Base-by-base conservation (phyloP, 1,284 basidiomycete genomes). In the Boletus subluridellus region DNA sequence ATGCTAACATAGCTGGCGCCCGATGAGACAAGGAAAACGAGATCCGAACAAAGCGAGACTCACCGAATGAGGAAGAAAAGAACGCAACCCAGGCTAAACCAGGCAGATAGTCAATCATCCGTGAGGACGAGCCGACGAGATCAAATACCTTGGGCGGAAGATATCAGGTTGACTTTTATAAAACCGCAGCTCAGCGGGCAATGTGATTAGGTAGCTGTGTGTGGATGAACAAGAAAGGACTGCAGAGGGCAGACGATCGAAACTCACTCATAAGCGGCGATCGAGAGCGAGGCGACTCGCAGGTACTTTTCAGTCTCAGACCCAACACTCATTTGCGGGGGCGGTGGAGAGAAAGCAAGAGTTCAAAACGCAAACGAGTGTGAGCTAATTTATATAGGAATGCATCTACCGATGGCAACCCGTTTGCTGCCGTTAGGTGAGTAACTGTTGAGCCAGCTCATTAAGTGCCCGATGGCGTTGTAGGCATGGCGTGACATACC, bases 101-200 rank as follows among this genome's bases (percentile, higher is more conserved):
- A 24, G 24, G 7, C 5, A 41, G 32, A 49, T 5, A 4, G 32
- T 58, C 42, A 59, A 34, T 56, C 10, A 52, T 45, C 9, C 32
- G 10, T 4, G 21, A 39, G 15, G 17, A 42, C 9, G 4, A 26
- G 15, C 4, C 3, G 17, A 50, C 30, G 21, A 44, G 24, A 47
- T 45, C 9, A 26, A 42, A 37, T 58, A 75, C 71, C 73, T 72
- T 30, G 64, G 67, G 57, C 63, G 72, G 11, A 60, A 34, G 14
- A 74, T 48, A 42, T 62, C 61, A 37, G 66, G 41, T 58, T 78
- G 77, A 54, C 69, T 71, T 57, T 63, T 68, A 65, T 79, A 78
- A 56, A 79, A 76, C 49, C 77, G 68, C 63, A 69, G 64, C 62
- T 78, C 77, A 8, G 74, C 74, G 37, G 77, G 78, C 10, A 78